These are phyloP conservation scores for Pelagophyceae sp. DNA, from an alignment of 352 stramenopile species.

Conservation along the genomic window DNA sequence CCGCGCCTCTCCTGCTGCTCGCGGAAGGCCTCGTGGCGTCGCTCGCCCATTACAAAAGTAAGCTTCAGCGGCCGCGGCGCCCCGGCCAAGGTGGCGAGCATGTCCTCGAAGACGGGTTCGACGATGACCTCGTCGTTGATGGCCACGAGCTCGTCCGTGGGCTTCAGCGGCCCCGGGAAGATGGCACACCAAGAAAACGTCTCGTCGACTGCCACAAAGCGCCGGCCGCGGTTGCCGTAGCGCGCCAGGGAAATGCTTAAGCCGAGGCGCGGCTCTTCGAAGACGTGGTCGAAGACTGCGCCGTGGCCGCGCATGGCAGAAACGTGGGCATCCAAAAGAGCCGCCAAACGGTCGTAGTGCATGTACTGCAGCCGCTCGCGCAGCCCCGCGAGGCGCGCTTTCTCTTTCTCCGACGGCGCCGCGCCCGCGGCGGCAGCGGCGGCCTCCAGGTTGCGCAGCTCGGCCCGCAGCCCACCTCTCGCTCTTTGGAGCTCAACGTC, in stretches of 20 bases:
- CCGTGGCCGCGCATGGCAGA: not conserved
- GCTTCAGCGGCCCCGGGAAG: slow-evolving; percentile 7
- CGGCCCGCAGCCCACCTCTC: too few species aligned
- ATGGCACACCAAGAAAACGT: not conserved
- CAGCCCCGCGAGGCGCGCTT: not conserved
- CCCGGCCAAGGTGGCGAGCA: not conserved
- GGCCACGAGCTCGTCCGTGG: slow-evolving; percentile 11
- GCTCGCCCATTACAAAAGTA: slow-evolving; percentile 3
- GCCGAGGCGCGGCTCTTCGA: not conserved
- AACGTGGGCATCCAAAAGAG: slow-evolving; percentile 27
- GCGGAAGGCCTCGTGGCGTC: slow-evolving; percentile 3
- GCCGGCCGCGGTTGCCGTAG: not conserved
- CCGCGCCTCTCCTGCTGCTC: slow-evolving; percentile 3
- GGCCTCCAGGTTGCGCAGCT: too few species aligned
- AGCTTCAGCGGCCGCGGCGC: slow-evolving; percentile 8
- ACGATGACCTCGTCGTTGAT: not conserved
- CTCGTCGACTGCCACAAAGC: not conserved
- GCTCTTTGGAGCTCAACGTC: slow-evolving; percentile 18
- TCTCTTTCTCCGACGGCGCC: slow-evolving; percentile 34
- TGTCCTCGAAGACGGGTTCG: not conserved
- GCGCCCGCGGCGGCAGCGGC: too few species aligned
- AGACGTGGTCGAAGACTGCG: not conserved
- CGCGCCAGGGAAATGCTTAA: not conserved
- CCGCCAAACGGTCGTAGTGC: slow-evolving; percentile 23
- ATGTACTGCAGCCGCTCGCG: not conserved